A percentile compares a stretch with the other conserved stretches of the same genome.
phyloP scores from a whole-genome alignment of 306 rosid genomes.

The Gillenia trifoliata region DNA sequence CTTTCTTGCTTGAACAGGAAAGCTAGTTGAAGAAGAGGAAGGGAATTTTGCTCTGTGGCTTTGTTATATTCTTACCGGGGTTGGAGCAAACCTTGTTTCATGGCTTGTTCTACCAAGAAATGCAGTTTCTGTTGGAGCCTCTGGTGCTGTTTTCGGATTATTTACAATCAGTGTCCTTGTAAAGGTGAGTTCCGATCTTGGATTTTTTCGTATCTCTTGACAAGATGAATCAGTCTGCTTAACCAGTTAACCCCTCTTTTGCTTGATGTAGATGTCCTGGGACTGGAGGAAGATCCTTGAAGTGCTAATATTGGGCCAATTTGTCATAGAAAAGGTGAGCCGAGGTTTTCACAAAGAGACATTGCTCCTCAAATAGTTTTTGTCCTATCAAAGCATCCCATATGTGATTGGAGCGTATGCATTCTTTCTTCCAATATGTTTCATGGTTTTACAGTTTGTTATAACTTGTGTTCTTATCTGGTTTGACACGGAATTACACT shows the following conservation, averaged over 20 bases:
- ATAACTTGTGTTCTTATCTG: neutral
- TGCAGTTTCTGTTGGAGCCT: slow-evolving; percentile 91
- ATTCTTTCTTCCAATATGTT: neutral
- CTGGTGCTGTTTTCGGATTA: slow-evolving; percentile 95
- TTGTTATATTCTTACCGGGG: slow-evolving; percentile 83
- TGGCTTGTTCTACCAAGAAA: slow-evolving; percentile 90
- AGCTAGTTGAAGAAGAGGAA: slow-evolving; percentile 98
- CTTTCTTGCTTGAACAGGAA: slow-evolving; percentile 45
- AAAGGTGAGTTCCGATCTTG: slow-evolving; percentile 47
- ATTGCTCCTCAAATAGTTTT: neutral
- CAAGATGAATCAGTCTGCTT: neutral
- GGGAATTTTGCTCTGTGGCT: slow-evolving; percentile 91
- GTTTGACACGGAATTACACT: neutral
- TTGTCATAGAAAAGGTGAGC: slow-evolving; percentile 83
- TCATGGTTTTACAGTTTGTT: neutral
- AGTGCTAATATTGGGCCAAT: slow-evolving; percentile 94
- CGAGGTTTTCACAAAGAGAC: neutral
- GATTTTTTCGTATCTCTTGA: neutral
- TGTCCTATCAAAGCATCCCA: neutral
- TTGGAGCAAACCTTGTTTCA: slow-evolving; percentile 91
- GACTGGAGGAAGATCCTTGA: slow-evolving; percentile 99
- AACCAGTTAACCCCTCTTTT: neutral
- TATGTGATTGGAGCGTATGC: neutral
- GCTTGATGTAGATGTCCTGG: slow-evolving; percentile 74
- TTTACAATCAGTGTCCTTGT: slow-evolving; percentile 88